These are phyloP conservation scores for Cyberlindnera saturnus DNA, from an alignment of 805 yeast genomes.

Conservation along the genomic window DNA sequence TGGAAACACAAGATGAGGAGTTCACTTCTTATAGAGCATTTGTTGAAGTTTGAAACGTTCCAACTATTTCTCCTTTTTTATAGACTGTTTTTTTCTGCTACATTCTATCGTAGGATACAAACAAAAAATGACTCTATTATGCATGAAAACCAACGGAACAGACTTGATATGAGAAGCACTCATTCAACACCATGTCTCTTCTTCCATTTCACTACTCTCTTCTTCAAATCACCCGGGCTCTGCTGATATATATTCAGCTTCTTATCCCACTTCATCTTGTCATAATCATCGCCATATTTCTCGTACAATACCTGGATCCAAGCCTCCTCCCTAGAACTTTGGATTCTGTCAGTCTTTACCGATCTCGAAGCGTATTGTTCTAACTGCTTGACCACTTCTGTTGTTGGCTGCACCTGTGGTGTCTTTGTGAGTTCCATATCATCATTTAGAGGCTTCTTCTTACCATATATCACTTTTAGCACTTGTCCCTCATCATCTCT, in stretches of 20 bases:
- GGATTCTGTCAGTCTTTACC: constrained; percentile 42
- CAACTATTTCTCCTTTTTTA: constrained; percentile 1
- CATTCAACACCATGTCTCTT: constrained; percentile 32
- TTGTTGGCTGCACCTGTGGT: constrained; percentile 27
- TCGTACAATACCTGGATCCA: constrained; percentile 63
- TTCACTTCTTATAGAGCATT: constrained; percentile 89
- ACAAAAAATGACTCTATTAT: not conserved
- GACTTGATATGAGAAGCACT: not conserved
- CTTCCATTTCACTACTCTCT: constrained; percentile 69
- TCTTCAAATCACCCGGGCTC: constrained; percentile 75
- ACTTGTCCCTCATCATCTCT: constrained; percentile 69
- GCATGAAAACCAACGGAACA: not conserved
- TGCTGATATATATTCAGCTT: constrained; percentile 80
- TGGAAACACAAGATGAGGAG: constrained; percentile 43
- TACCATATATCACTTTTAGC: constrained; percentile 63
- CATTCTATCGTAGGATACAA: not conserved
- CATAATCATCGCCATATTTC: constrained; percentile 84
- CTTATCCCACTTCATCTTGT: constrained; percentile 88
- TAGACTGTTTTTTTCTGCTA: not conserved
- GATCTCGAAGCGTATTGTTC: constrained; percentile 50
- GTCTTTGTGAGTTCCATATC: constrained; percentile 29
- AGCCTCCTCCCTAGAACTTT: constrained; percentile 65
- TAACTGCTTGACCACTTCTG: constrained; percentile 63
- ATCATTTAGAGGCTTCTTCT: constrained; percentile 35
- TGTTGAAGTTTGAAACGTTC: constrained; percentile 44